Evolutionary conservation across 2,329 filamentous ascomycete genomes (phyloP).

Genomic region (Aspergillus quadricinctus): DNA sequence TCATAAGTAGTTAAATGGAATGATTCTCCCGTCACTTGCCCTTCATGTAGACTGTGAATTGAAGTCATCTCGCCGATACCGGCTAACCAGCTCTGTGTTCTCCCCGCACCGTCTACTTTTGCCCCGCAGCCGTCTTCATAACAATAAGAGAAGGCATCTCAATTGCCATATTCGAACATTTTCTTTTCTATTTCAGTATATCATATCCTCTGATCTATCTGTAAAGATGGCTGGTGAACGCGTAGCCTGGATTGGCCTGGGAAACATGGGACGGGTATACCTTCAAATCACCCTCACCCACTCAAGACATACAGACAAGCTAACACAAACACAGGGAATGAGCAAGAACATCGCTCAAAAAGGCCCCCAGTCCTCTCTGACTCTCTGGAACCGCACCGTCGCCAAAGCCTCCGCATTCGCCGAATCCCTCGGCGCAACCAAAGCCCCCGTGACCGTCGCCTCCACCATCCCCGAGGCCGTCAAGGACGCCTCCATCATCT

Average conservation of each 20-base stretch:
- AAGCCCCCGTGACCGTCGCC: slow-evolving; percentile 62
- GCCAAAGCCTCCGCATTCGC: slow-evolving; percentile 62
- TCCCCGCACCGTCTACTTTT: slow-evolving; percentile 2
- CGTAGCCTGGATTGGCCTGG: slow-evolving; percentile 75
- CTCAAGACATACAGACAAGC: not conserved
- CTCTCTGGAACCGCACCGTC: slow-evolving; percentile 75
- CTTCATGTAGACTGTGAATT: not conserved
- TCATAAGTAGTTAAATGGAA: not conserved
- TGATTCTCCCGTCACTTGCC: not conserved
- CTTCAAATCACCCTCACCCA: slow-evolving; percentile 30
- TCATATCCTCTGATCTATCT: not conserved
- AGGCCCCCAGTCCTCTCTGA: slow-evolving; percentile 65
- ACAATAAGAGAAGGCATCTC: not conserved
- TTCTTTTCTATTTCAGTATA: not conserved
- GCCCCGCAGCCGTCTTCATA: not conserved
- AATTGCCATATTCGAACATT: not conserved
- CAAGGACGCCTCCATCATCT: slow-evolving; percentile 68
- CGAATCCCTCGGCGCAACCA: slow-evolving; percentile 55
- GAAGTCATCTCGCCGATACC: not conserved
- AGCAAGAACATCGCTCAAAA: slow-evolving; percentile 78
- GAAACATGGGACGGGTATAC: slow-evolving; percentile 75
- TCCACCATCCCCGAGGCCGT: slow-evolving; percentile 63
- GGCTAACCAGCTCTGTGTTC: not conserved
- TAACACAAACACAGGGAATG: slow-evolving; percentile 61
- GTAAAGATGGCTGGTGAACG: slow-evolving; percentile 36